Conservation (phyloP, 2,329 filamentous ascomycete species). For the Cordyceps tenuipes region DNA sequence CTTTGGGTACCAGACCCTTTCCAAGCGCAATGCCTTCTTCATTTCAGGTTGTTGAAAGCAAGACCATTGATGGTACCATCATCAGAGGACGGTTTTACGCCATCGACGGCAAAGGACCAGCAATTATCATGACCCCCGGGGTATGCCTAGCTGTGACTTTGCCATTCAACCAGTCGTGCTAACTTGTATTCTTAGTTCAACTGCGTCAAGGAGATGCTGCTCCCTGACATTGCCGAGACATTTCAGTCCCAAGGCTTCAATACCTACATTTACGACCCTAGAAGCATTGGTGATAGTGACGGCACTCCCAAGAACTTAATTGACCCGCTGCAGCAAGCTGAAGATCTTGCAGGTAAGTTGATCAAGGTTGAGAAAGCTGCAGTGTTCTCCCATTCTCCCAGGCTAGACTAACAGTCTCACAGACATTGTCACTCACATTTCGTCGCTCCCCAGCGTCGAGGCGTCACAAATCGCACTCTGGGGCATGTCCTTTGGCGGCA, state of each 20-base stretch:
- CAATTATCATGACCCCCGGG: constrained; percentile 22
- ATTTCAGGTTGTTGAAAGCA: constrained; percentile 28
- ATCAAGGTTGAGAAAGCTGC: too few relatives aligned
- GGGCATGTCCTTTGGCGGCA: constrained; percentile 24
- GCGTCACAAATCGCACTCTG: constrained; percentile 19
- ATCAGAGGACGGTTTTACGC: constrained; percentile 30
- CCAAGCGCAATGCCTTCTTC: neutral
- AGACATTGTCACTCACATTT: constrained; percentile 34
- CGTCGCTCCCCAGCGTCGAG: constrained; percentile 31
- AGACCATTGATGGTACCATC: constrained; percentile 31
- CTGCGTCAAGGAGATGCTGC: constrained; percentile 23
- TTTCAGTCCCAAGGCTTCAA: constrained; percentile 28
- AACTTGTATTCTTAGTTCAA: constrained; percentile 10
- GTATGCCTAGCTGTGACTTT: constrained; percentile 13
- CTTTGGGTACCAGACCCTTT: neutral
- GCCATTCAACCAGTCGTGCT: neutral
- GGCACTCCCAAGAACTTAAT: constrained; percentile 30
- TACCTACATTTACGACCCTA: constrained; percentile 28
- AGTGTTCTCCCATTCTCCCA: too few relatives aligned
- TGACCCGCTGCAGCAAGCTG: constrained; percentile 4
- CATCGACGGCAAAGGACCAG: constrained; percentile 19
- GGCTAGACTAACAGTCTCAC: neutral
- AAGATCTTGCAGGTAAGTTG: constrained; percentile 15
- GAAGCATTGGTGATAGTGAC: constrained; percentile 28
- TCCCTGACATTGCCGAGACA: constrained; percentile 24